phyloP scores from a whole-genome alignment of 306 rosid genomes.

The Trifolium subterraneum region DNA sequence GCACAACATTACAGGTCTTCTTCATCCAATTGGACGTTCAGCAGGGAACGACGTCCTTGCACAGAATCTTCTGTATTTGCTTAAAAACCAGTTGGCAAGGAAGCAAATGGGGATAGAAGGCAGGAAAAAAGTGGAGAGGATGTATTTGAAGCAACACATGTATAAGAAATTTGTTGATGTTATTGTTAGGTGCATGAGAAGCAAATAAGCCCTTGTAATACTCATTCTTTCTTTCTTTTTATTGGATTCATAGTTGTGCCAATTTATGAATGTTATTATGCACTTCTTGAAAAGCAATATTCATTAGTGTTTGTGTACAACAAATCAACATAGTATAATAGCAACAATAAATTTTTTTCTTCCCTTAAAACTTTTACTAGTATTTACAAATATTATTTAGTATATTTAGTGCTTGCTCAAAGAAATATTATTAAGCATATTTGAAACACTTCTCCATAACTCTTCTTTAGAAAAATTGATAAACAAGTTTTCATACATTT shows the following conservation, averaged over 20 bases:
- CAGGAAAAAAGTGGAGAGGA: conserved; percentile 72
- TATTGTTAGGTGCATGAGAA: conserved; percentile 82
- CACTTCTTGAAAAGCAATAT: background rate
- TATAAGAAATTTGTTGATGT: conserved; percentile 85
- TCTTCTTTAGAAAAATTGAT: no score
- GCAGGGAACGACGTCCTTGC: conserved; percentile 65
- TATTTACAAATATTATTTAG: no score
- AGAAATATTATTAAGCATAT: no score
- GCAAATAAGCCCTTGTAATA: conserved; percentile 50
- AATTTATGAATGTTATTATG: conserved; percentile 1
- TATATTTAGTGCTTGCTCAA: no score
- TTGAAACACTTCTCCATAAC: no score
- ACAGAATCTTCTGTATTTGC: conserved; percentile 65
- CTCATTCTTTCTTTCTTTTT: conserved; percentile 46
- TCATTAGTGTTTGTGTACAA: background rate
- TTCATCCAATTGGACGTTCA: conserved; percentile 75
- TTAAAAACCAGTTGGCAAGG: conserved; percentile 65
- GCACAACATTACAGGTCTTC: conserved; percentile 87
- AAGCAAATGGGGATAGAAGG: conserved; percentile 83
- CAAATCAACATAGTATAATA: background rate
- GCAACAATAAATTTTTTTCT: background rate
- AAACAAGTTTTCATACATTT: no score
- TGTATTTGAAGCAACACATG: conserved; percentile 91
- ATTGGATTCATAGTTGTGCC: conserved; percentile 37
- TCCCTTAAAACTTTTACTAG: no score